Evolutionary conservation across 257 asterid species (phyloP), one percentile per base, ranked within the genome.

Genomic region (Salvia rosmarinus): DNA sequence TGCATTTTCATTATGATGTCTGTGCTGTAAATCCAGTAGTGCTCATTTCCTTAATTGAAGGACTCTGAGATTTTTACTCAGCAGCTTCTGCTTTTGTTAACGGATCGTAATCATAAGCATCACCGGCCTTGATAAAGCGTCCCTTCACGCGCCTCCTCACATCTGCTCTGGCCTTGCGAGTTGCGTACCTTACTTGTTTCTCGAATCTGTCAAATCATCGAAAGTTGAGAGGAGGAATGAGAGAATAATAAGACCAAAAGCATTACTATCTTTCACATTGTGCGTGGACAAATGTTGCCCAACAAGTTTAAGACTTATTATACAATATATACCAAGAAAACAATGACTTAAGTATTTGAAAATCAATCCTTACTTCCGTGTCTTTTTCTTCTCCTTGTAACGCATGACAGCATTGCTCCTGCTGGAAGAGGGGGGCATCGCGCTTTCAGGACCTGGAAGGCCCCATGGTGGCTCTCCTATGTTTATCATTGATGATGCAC

Each of bases 161-260:
- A 68, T 94, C 99, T 51, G 99, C 99, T 85, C 97, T 91, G 40
- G 94, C 96, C 87, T 94, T 94, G 74, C 96, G 97, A 52, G 96
- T 88, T 42, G 64, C 96, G 17, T 91, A 94, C 82, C 99, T 86
- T 47, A 91, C 96, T 74, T 83, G 87, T 81, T 91, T 91, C 71
- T 91, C 96, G 32, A 91, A 91, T 65, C 97, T 94, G 77, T 52
- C 73, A 76, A 47, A 58, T 46, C 6, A 73, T 46, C 19, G 8
- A 43, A 21, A 50, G 7, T 28, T 68, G n/a, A n/a, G 17, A 28
- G n/a, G 39, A 46, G 25, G 20, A 44, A 16, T 43, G 34, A 35
- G 28, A 13, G 44, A 50, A 19, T 14, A 52, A 17, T 21, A 52
- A 52, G 34, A 54, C 12, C 32, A 20, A 19, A 2, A 51, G n/a